Evolutionary conservation across 495 filamentous ascomycete species (phyloP).

Genomic region (Amphirosellinia nigrospora): DNA sequence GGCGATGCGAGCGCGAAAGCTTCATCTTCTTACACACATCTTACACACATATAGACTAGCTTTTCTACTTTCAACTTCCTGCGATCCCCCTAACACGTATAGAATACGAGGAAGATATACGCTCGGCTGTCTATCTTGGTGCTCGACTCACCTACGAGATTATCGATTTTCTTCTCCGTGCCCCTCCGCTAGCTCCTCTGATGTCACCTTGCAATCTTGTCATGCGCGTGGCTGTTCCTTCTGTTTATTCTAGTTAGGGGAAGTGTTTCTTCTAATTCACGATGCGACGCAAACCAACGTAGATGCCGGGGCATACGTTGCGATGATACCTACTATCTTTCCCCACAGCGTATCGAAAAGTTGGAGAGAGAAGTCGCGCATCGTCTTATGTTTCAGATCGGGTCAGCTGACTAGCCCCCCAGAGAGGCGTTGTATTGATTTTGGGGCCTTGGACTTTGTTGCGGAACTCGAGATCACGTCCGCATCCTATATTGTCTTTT

Average conservation of each 20-base stretch:
- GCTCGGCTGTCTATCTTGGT: not conserved
- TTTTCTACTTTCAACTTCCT: not conserved
- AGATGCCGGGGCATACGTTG: not conserved
- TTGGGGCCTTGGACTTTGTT: not conserved
- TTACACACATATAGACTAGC: not conserved
- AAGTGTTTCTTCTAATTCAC: not conserved
- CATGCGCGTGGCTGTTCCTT: not conserved
- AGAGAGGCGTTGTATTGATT: not conserved
- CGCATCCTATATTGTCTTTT: not conserved
- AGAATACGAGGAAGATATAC: not conserved
- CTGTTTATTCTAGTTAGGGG: not conserved
- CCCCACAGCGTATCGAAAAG: not conserved
- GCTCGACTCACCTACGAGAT: not conserved
- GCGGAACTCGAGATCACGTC: not conserved
- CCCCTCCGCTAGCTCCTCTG: not conserved
- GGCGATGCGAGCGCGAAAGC: not conserved
- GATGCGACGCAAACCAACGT: not conserved
- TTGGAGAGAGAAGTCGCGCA: not conserved
- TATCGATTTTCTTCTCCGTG: not conserved
- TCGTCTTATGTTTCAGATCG: slow-evolving; percentile 4
- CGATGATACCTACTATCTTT: not conserved
- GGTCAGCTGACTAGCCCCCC: not conserved
- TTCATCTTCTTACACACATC: not conserved
- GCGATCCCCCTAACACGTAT: not conserved
- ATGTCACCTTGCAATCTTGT: not conserved